Percentiles rank a stretch among this genome's conserved stretches.
These are phyloP conservation scores for Agroathelia rolfsii DNA, from an alignment of 1,284 basidiomycete genomes.

Conservation along the genomic window DNA sequence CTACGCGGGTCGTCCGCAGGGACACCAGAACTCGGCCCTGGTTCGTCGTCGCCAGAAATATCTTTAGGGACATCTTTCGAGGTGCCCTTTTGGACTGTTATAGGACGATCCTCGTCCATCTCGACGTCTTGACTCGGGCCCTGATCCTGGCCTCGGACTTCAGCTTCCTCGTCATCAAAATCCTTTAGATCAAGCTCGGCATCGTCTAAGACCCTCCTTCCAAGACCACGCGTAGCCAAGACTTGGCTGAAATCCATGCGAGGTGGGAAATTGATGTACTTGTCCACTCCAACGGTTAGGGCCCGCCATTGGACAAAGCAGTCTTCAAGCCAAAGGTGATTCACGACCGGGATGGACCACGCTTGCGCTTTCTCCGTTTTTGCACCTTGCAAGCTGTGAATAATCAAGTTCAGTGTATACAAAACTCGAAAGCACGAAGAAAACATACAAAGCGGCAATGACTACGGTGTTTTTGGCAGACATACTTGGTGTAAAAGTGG, in stretches of 20 bases:
- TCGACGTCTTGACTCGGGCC: constrained; percentile 14
- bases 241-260: constrained; percentile 57
- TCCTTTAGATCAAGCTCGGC: constrained; percentile 17
- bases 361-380: constrained; percentile 66
- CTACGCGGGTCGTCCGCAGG: no score
- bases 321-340: constrained; percentile 85
- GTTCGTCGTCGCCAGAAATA: no score
- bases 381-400: constrained; percentile 47
- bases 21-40: no score
- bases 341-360: constrained; percentile 82
- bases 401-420: constrained; percentile 11
- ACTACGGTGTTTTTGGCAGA: constrained; percentile 65
- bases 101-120: no score
- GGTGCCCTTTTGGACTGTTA: no score
- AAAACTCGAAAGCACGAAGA: neutral
- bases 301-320: constrained; percentile 75
- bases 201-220: constrained; percentile 21
- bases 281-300: constrained; percentile 46
- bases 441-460: constrained; percentile 69
- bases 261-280: constrained; percentile 58
- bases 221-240: constrained; percentile 45
- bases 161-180: constrained; percentile 7
- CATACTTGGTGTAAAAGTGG: constrained; percentile 74
- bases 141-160: constrained; percentile 6
- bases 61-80: no score